Percentiles rank a stretch among this genome's conserved stretches.
Evolutionary conservation across 2,329 filamentous ascomycete species (phyloP).

Genomic region (Chrysosporium keratinophilum): DNA sequence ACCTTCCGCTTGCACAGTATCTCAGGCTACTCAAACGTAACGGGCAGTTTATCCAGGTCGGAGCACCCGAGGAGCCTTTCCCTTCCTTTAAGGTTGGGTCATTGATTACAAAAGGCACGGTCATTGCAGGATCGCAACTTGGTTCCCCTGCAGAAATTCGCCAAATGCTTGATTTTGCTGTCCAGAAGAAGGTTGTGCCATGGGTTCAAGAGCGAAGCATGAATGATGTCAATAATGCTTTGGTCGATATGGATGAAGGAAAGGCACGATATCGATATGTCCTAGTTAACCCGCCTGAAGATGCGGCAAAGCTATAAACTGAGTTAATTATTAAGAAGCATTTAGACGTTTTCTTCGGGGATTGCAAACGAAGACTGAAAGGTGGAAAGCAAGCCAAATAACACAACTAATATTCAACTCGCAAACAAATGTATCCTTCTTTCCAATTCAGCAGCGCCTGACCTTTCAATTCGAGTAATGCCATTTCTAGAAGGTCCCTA

Average conservation of each 20-base stretch:
- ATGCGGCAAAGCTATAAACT: conserved; percentile 24
- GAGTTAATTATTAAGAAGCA: background rate
- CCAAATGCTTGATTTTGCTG: conserved; percentile 36
- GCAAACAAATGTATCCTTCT: too few relatives aligned
- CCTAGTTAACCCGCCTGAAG: conserved; percentile 30
- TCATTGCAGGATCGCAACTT: conserved; percentile 42
- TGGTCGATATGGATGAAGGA: conserved; percentile 37
- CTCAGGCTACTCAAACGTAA: conserved; percentile 49
- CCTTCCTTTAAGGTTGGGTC: conserved; percentile 48
- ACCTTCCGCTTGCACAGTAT: conserved; percentile 56
- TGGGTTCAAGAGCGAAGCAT: conserved; percentile 37
- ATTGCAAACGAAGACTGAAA: background rate
- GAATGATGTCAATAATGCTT: conserved; percentile 35
- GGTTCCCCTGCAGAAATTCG: conserved; percentile 36
- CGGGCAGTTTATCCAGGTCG: conserved; percentile 56
- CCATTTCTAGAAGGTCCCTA: too few relatives aligned
- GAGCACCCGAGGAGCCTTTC: conserved; percentile 50
- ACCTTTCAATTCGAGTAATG: too few relatives aligned
- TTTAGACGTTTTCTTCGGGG: background rate
- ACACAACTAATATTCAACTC: too few relatives aligned
- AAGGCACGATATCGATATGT: conserved; percentile 41
- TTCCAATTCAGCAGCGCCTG: too few relatives aligned
- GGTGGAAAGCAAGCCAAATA: too few relatives aligned
- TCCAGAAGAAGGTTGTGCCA: conserved; percentile 33
- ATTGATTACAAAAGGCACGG: conserved; percentile 48